phyloP scores from a whole-genome alignment of 192 early-diverging fungal species.

The Chytriomyces confervae region DNA sequence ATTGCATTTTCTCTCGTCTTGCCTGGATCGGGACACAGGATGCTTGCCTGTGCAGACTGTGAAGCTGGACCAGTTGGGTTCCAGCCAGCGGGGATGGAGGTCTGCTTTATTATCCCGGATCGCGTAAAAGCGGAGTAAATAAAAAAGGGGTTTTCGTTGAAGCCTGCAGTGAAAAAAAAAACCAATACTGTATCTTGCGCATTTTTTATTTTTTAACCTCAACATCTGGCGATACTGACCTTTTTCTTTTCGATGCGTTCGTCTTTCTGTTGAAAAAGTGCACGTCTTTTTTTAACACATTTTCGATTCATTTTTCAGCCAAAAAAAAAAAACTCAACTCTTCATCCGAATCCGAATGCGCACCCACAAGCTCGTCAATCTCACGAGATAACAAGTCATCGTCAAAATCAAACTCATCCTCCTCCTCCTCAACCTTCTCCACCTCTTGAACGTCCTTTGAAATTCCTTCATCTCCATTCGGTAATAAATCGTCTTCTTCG shows the following conservation, averaged over 20 bases:
- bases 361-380: neutral
- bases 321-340: no score
- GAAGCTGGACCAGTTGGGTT: conserved; percentile 22
- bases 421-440: neutral
- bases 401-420: neutral
- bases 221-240: neutral
- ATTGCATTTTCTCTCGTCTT: conserved; percentile 9
- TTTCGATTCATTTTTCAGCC: no score
- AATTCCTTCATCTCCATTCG: neutral
- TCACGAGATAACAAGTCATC: neutral
- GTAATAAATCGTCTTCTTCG: conserved; percentile 30
- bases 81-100: conserved; percentile 12
- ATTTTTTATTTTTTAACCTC: neutral
- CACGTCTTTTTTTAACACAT: neutral
- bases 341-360: no score
- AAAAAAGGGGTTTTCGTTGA: neutral
- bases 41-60: conserved; percentile 29
- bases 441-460: neutral
- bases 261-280: no score
- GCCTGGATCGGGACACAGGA: conserved; percentile 7
- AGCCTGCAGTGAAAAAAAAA: no score
- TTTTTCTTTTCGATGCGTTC: no score
- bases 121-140: conserved; percentile 8
- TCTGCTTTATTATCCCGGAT: conserved; percentile 25
- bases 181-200: neutral